A percentile compares a stretch with the other conserved stretches of the same genome.
Conservation (phyloP, 179 eudicot genomes). For the Silene vulgaris region DNA sequence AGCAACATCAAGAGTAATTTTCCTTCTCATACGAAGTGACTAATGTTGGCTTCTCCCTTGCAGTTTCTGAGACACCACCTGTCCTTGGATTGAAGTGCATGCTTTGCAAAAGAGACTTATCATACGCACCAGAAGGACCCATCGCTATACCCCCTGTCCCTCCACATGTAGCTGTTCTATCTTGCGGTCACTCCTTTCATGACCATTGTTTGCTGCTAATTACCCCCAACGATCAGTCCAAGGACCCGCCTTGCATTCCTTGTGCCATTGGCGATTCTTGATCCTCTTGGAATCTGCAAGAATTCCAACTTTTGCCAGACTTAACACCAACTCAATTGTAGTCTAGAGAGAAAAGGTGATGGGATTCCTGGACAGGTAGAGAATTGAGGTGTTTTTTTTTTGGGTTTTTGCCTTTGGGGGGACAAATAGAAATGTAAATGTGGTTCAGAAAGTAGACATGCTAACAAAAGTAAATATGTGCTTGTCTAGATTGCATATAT, state of each 20-base stretch:
- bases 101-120: constrained; percentile 65
- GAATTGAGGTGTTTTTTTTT: background rate
- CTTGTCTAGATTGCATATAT: too few species aligned
- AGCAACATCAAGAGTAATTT: too few species aligned
- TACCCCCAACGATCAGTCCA: constrained; percentile 44
- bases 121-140: constrained; percentile 54
- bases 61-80: constrained; percentile 34
- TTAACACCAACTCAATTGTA: too few species aligned
- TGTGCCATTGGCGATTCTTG: constrained; percentile 54
- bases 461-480: too few species aligned
- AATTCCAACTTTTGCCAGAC: constrained; percentile 15
- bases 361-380: background rate
- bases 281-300: background rate
- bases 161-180: constrained; percentile 57
- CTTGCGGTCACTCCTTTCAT: constrained; percentile 72
- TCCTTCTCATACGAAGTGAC: background rate
- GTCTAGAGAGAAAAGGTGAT: too few species aligned
- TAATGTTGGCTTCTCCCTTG: constrained; percentile 15
- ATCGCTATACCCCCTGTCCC: constrained; percentile 33
- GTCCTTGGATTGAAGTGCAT: constrained; percentile 47
- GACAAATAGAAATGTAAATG: background rate
- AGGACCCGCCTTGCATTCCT: constrained; percentile 70
- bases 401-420: too few species aligned
- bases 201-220: constrained; percentile 51
- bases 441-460: too few species aligned